Conservation (phyloP, 169 alveolate genomes). For the Ichthyophthirius multifiliis region DNA sequence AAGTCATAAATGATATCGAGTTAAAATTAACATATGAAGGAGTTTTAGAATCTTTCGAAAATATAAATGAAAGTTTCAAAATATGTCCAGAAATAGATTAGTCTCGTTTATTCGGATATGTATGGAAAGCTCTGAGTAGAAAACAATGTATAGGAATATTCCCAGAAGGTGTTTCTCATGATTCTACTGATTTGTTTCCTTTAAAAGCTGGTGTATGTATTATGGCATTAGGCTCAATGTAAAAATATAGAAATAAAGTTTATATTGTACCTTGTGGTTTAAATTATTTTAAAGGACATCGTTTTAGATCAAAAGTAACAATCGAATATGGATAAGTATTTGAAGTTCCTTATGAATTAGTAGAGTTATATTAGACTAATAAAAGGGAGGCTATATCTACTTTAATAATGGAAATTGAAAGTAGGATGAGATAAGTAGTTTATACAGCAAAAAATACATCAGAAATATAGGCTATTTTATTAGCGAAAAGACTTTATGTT, state of each 20-base stretch:
- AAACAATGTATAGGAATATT: conserved; percentile 82
- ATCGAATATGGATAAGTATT: conserved; percentile 60
- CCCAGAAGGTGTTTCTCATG: conserved; percentile 89
- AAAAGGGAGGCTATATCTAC: conserved; percentile 32
- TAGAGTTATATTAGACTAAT: conserved; percentile 29
- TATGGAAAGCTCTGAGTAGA: conserved; percentile 51
- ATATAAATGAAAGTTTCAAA: conserved; percentile 22
- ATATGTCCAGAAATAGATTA: conserved; percentile 80
- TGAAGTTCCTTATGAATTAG: conserved; percentile 40
- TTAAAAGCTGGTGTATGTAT: conserved; percentile 77
- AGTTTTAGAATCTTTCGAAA: conserved; percentile 35
- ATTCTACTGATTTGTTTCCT: conserved; percentile 67
- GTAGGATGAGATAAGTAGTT: conserved; percentile 43
- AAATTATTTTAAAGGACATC: conserved; percentile 59
- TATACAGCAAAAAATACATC: neutral
- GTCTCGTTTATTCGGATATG: conserved; percentile 66
- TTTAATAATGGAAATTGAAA: conserved; percentile 23
- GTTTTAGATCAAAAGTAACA: conserved; percentile 55
- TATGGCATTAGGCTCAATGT: conserved; percentile 79
- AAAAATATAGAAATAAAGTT: conserved; percentile 49
- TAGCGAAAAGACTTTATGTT: neutral
- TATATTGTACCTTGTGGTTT: conserved; percentile 54
- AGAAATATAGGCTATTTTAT: neutral
- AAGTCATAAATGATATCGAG: conserved; percentile 19
- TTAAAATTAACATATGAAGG: conserved; percentile 7